Evolutionary conservation across 1,139 yeast species (phyloP).

Genomic region (Meyerozyma sp.): DNA sequence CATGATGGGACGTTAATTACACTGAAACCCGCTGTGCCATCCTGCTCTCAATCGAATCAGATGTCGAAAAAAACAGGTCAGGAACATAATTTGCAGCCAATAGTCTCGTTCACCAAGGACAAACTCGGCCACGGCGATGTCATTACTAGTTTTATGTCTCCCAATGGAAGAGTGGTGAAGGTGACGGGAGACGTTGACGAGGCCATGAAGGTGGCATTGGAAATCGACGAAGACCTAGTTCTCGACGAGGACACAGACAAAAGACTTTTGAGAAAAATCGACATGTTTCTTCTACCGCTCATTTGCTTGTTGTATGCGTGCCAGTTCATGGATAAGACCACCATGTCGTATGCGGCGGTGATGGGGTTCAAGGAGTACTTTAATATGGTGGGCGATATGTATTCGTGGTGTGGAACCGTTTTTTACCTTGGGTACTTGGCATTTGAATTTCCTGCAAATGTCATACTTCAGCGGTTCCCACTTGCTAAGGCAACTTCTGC

Average conservation of each 20-base stretch:
- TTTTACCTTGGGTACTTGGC: slow-evolving; percentile 50
- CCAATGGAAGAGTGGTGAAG: slow-evolving; percentile 22
- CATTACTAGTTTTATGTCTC: slow-evolving; percentile 24
- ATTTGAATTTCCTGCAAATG: slow-evolving; percentile 43
- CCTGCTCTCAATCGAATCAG: neutral
- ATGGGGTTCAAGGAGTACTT: slow-evolving; percentile 49
- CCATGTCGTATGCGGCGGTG: slow-evolving; percentile 56
- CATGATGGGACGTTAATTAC: no score
- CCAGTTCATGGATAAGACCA: slow-evolving; percentile 63
- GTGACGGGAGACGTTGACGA: slow-evolving; percentile 31
- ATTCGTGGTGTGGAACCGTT: slow-evolving; percentile 55
- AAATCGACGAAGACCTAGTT: neutral
- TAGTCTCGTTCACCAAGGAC: slow-evolving; percentile 19
- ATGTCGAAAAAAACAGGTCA: neutral
- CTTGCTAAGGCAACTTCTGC: slow-evolving; percentile 30
- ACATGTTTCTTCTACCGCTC: slow-evolving; percentile 43
- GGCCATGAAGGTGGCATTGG: slow-evolving; percentile 23
- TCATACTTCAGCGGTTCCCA: slow-evolving; percentile 38
- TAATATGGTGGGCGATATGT: slow-evolving; percentile 45
- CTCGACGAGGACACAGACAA: slow-evolving; percentile 6
- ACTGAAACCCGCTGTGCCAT: no score
- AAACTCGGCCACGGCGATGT: slow-evolving; percentile 18
- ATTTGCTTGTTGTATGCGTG: slow-evolving; percentile 50
- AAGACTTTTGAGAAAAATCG: slow-evolving; percentile 17
- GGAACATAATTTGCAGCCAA: slow-evolving; percentile 6